Percentiles rank a stretch among this genome's conserved stretches.
phyloP scores from a whole-genome alignment of 495 filamentous ascomycete species.

The Lophiostoma macrostomum region DNA sequence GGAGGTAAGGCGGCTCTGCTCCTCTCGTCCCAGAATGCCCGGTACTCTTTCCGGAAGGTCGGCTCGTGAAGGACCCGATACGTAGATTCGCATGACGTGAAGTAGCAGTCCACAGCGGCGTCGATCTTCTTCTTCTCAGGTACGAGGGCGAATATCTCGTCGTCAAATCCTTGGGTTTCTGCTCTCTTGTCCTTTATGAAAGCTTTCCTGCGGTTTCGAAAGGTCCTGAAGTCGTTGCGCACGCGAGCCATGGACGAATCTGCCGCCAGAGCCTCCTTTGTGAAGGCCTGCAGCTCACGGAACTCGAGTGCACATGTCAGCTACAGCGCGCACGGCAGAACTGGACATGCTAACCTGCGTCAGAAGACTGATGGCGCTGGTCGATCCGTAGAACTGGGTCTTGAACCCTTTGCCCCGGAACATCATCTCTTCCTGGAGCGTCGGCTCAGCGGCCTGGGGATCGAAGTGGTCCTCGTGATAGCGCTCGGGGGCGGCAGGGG shows the following conservation, averaged over 20 bases:
- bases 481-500: neutral
- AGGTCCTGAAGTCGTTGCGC: constrained; percentile 42
- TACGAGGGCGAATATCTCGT: constrained; percentile 20
- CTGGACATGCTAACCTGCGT: constrained; percentile 43
- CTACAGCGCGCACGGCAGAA: neutral
- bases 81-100: constrained; percentile 14
- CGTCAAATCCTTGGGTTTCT: constrained; percentile 8
- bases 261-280: constrained; percentile 42
- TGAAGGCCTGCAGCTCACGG: constrained; percentile 46
- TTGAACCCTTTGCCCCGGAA: constrained; percentile 52
- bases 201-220: constrained; percentile 32
- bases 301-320: constrained; percentile 43
- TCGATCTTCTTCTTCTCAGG: constrained; percentile 15
- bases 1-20: constrained; percentile 15
- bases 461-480: constrained; percentile 9
- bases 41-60: constrained; percentile 26
- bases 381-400: constrained; percentile 51
- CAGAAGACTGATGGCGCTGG: constrained; percentile 46
- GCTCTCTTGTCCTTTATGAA: constrained; percentile 34
- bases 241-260: constrained; percentile 41
- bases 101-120: constrained; percentile 9
- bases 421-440: constrained; percentile 33
- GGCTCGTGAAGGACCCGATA: constrained; percentile 28
- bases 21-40: constrained; percentile 31
- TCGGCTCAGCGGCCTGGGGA: neutral